Conservation (phyloP, 371 early-diverging fungal species). For the Rhizopus sp. region DNA sequence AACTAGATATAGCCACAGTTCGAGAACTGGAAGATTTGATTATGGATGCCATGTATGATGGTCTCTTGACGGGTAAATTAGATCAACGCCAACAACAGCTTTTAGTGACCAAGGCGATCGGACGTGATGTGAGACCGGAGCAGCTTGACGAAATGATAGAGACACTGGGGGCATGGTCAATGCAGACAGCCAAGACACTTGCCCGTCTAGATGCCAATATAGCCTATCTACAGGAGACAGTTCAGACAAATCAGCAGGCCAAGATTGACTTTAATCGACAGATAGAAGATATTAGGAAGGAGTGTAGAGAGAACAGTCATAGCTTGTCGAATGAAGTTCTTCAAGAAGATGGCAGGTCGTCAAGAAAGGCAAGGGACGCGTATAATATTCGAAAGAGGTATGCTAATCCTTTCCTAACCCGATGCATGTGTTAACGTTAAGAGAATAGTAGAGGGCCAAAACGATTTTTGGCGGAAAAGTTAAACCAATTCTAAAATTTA, state of each 20-base stretch:
- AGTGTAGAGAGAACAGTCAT: conserved; percentile 46
- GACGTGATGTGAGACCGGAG: conserved; percentile 75
- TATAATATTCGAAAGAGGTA: not conserved
- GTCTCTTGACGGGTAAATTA: conserved; percentile 74
- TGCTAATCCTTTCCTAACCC: not conserved
- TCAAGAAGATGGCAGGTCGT: not conserved
- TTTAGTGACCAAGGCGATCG: conserved; percentile 82
- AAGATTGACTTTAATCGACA: conserved; percentile 48
- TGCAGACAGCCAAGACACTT: conserved; percentile 56
- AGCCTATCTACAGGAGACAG: conserved; percentile 53
- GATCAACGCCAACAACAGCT: conserved; percentile 77
- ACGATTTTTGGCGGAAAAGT: conserved; percentile 36
- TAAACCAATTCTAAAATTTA: no score
- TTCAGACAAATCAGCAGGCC: conserved; percentile 58
- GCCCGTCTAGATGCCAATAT: conserved; percentile 71
- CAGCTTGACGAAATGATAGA: conserved; percentile 60
- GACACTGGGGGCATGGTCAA: conserved; percentile 63
- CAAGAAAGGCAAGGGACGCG: not conserved
- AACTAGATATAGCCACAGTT: conserved; percentile 72
- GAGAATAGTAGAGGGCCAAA: conserved; percentile 38
- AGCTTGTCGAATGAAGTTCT: not conserved
- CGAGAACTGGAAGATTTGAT: conserved; percentile 84
- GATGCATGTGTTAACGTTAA: not conserved
- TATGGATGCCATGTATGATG: conserved; percentile 84
- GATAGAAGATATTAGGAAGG: conserved; percentile 51